Evolutionary conservation across 2,329 filamentous ascomycete genomes (phyloP).

Genomic region (Aureobasidium sp.): DNA sequence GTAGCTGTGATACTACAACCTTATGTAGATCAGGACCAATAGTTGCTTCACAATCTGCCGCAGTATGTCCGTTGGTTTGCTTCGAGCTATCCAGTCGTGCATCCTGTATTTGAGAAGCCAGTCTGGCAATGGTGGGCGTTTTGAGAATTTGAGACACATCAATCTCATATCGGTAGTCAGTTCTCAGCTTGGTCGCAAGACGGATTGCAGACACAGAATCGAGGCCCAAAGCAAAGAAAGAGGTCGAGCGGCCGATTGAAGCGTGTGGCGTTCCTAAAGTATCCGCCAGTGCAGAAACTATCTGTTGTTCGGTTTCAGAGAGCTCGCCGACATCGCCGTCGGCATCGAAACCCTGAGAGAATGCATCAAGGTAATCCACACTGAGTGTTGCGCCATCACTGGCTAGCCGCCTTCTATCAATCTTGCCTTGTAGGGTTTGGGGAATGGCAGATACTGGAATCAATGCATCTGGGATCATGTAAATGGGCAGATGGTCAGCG

Average conservation of each 20-base stretch:
- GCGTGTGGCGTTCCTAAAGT: slow-evolving; percentile 39
- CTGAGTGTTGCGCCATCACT: slow-evolving; percentile 41
- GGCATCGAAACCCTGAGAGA: slow-evolving; percentile 27
- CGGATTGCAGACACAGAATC: slow-evolving; percentile 78
- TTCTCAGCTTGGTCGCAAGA: slow-evolving; percentile 52
- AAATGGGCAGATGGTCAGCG: slow-evolving; percentile 52
- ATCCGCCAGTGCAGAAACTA: slow-evolving; percentile 49
- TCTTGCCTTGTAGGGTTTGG: slow-evolving; percentile 65
- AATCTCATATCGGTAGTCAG: slow-evolving; percentile 40
- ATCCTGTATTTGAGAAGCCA: slow-evolving; percentile 37
- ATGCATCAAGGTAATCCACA: slow-evolving; percentile 37
- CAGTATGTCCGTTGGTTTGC: background rate
- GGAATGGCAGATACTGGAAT: slow-evolving; percentile 64
- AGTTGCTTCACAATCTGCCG: background rate
- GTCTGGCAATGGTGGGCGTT: slow-evolving; percentile 55
- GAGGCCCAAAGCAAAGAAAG: slow-evolving; percentile 69
- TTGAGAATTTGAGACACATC: slow-evolving; percentile 64
- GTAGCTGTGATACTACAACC: slow-evolving; percentile 13
- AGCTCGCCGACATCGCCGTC: slow-evolving; percentile 36
- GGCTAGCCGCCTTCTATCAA: slow-evolving; percentile 52
- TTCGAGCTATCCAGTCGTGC: slow-evolving; percentile 20
- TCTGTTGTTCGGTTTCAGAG: slow-evolving; percentile 46
- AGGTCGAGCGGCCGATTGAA: slow-evolving; percentile 55
- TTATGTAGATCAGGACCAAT: slow-evolving; percentile 4
- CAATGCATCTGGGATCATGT: slow-evolving; percentile 72